These are phyloP conservation scores for Phytophthora kernoviae DNA, from an alignment of 352 stramenopile genomes.

Conservation along the genomic window DNA sequence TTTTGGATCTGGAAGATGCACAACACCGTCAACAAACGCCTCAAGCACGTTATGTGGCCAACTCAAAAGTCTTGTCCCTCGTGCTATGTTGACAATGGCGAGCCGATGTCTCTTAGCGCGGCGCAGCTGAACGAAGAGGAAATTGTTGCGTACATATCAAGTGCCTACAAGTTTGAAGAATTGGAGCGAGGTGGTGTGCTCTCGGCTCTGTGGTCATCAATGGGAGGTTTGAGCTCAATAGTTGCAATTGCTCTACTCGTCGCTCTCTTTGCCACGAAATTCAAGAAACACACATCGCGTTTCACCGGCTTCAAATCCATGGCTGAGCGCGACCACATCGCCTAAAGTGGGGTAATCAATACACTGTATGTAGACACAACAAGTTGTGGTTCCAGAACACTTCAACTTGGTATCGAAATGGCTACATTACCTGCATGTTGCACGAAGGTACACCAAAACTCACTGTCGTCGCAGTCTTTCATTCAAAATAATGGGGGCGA, in stretches of 20 bases:
- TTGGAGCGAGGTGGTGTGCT: conserved; percentile 33
- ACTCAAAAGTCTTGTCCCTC: conserved; percentile 47
- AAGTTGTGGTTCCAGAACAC: no score
- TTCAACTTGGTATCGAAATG: conserved; percentile 9
- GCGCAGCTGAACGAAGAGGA: conserved; percentile 43
- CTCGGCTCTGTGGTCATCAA: conserved; percentile 20
- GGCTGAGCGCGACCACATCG: conserved; percentile 26
- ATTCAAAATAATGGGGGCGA: neutral
- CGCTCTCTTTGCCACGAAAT: conserved; percentile 10
- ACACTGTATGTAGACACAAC: no score
- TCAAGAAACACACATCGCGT: conserved; percentile 26
- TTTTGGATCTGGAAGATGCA: conserved; percentile 85
- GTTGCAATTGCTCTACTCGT: conserved; percentile 27
- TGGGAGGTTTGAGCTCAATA: conserved; percentile 38
- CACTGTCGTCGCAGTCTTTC: no score
- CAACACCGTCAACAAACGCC: conserved; percentile 78
- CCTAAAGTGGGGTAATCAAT: conserved; percentile 10
- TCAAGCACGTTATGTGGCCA: conserved; percentile 64
- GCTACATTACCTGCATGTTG: conserved; percentile 26
- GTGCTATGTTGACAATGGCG: conserved; percentile 50
- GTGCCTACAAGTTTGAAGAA: conserved; percentile 43
- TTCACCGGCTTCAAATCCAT: conserved; percentile 23
- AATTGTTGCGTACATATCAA: conserved; percentile 54
- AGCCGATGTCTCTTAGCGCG: conserved; percentile 45
- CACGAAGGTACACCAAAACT: neutral